These are phyloP conservation scores for Thielaviopsis ethacetica DNA, from an alignment of 2,329 filamentous ascomycete genomes.

Conservation along the genomic window DNA sequence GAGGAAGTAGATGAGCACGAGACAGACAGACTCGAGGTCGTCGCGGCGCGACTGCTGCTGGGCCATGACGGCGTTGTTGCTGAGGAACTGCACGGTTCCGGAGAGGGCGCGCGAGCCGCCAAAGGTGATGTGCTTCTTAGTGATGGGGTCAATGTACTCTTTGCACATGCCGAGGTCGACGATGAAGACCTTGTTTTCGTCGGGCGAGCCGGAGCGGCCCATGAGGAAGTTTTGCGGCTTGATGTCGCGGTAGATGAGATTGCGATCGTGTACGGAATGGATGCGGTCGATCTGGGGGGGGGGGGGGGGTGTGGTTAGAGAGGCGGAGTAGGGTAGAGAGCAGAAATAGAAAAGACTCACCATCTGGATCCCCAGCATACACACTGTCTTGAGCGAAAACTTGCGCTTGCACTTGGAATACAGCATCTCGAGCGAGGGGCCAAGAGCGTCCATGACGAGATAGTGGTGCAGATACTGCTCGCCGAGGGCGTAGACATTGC, in stretches of 20 bases:
- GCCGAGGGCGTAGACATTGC: constrained; percentile 3
- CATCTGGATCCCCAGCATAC: constrained; percentile 10
- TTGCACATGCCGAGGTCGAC: constrained; percentile 11
- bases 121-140: constrained; percentile 4
- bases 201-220: constrained; percentile 1
- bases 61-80: constrained; percentile 7
- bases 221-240: constrained; percentile 82
- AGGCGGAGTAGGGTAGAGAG: neutral
- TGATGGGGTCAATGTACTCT: constrained; percentile 8
- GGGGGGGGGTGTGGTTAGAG: too few relatives aligned
- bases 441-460: constrained; percentile 8
- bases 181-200: constrained; percentile 3
- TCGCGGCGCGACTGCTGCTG: constrained; percentile 8
- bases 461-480: constrained; percentile 9
- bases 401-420: constrained; percentile 8
- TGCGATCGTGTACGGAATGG: constrained; percentile 19
- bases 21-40: constrained; percentile 6
- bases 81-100: constrained; percentile 10
- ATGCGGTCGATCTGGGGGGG: constrained; percentile 7
- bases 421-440: constrained; percentile 9
- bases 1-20: constrained; percentile 8
- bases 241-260: constrained; percentile 78
- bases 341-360: too few relatives aligned
- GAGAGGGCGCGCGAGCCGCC: constrained; percentile 5
- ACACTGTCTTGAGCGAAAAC: constrained; percentile 8